Percentiles rank a stretch among this genome's conserved stretches.
Evolutionary conservation across 352 stramenopile genomes (phyloP).

Genomic region (Hyaloperonospora brassicae): DNA sequence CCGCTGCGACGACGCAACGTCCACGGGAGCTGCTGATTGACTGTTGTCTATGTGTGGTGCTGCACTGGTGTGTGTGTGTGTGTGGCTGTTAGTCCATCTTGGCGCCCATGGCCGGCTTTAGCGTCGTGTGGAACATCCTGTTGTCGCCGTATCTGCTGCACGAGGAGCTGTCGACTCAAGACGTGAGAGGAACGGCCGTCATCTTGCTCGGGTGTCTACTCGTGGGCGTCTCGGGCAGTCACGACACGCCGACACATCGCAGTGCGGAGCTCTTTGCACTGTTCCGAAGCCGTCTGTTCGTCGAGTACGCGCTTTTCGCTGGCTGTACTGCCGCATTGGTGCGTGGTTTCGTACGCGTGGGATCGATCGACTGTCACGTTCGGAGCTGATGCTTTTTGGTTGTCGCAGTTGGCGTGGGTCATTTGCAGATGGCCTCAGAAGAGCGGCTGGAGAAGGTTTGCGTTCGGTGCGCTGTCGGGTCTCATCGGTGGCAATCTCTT

Average conservation of each 20-base stretch:
- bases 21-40: constrained; percentile 18
- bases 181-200: constrained; percentile 61
- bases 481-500: constrained; percentile 80
- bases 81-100: constrained; percentile 58
- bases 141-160: constrained; percentile 74
- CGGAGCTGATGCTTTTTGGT: background rate
- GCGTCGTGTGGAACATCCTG: constrained; percentile 85
- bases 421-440: constrained; percentile 57
- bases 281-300: constrained; percentile 63
- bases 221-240: constrained; percentile 72
- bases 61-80: background rate
- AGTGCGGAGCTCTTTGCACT: constrained; percentile 74
- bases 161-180: constrained; percentile 66
- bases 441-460: constrained; percentile 70
- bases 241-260: constrained; percentile 67
- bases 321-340: constrained; percentile 34
- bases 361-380: too few relatives aligned
- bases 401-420: constrained; percentile 56
- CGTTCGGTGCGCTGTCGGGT: constrained; percentile 69
- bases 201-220: constrained; percentile 71
- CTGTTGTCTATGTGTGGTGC: constrained; percentile 9
- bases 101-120: constrained; percentile 81
- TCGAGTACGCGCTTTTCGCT: constrained; percentile 54
- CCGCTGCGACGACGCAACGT: background rate
- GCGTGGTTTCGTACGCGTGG: constrained; percentile 5